Conservation (phyloP, 768 basidiomycete species). For the Xerocomellus chrysenteron region DNA sequence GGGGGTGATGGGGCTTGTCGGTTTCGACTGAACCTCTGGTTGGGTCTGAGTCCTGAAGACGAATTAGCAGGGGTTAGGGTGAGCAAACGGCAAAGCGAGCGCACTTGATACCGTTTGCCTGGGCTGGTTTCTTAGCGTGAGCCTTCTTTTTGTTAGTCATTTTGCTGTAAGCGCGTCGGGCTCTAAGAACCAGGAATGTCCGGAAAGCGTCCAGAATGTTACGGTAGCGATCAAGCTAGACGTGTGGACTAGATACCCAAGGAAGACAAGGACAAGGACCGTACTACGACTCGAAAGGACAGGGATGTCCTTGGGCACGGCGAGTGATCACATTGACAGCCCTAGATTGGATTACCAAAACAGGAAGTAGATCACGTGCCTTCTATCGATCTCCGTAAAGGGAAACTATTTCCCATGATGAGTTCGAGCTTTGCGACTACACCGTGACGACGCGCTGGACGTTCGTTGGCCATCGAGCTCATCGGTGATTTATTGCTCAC, state of each 20-base stretch:
- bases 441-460: conserved; percentile 6
- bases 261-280: not conserved
- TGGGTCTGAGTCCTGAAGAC: conserved; percentile 16
- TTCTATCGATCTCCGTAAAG: not conserved
- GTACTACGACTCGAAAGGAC: not conserved
- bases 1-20: conserved; percentile 20
- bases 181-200: not conserved
- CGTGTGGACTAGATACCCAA: not conserved
- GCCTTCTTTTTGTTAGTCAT: conserved; percentile 35
- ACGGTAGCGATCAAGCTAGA: not conserved
- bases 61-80: conserved; percentile 6
- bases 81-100: not conserved
- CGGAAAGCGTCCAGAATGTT: conserved; percentile 11
- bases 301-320: too few relatives aligned
- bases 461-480: not conserved
- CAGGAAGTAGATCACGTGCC: conserved; percentile 12
- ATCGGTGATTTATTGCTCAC: not conserved
- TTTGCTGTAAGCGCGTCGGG: conserved; percentile 1
- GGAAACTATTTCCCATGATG: conserved; percentile 12
- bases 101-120: conserved; percentile 28
- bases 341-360: conserved; percentile 6
- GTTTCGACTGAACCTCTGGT: conserved; percentile 5
- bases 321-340: not conserved
- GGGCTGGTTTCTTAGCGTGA: conserved; percentile 28
- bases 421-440: not conserved